Evolutionary conservation across 1,139 yeast genomes (phyloP).

Genomic region (Blastobotrys raffinosifermentans): DNA sequence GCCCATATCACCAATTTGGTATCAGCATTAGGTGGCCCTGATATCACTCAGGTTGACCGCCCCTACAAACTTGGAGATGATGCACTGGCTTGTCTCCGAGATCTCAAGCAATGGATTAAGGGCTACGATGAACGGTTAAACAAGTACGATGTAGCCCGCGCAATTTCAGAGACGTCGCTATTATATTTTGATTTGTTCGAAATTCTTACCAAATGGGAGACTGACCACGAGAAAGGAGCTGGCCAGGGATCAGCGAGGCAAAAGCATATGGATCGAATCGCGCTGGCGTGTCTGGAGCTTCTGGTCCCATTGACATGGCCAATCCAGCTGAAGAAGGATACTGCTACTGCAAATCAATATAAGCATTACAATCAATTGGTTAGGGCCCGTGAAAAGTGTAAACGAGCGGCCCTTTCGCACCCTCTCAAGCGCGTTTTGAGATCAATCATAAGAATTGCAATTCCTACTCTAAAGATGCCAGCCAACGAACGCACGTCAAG

Average conservation of each 20-base stretch:
- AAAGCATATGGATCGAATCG: constrained; percentile 49
- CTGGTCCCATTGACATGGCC: constrained; percentile 90
- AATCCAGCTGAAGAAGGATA: constrained; percentile 47
- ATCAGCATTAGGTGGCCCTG: constrained; percentile 79
- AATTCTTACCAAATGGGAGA: constrained; percentile 73
- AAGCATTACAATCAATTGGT: constrained; percentile 54
- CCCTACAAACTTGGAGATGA: constrained; percentile 85
- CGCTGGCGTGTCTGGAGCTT: constrained; percentile 68
- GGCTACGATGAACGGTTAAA: constrained; percentile 70
- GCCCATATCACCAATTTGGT: constrained; percentile 69
- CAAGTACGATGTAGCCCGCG: constrained; percentile 76
- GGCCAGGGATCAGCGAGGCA: constrained; percentile 32
- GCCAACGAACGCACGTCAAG: constrained; percentile 56
- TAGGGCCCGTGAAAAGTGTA: constrained; percentile 64
- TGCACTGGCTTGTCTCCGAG: constrained; percentile 83
- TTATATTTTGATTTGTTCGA: constrained; percentile 68
- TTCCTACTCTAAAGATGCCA: constrained; percentile 51
- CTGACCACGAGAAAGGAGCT: constrained; percentile 30
- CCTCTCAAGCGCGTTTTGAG: constrained; percentile 58
- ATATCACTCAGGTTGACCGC: constrained; percentile 46
- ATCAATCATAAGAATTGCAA: constrained; percentile 64
- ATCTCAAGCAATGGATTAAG: constrained; percentile 79
- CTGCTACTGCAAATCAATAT: constrained; percentile 47
- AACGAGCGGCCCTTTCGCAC: constrained; percentile 56
- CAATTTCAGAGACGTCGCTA: constrained; percentile 76